These are phyloP conservation scores for Viola pubescens DNA, from an alignment of 441 rosid species.

Conservation along the genomic window DNA sequence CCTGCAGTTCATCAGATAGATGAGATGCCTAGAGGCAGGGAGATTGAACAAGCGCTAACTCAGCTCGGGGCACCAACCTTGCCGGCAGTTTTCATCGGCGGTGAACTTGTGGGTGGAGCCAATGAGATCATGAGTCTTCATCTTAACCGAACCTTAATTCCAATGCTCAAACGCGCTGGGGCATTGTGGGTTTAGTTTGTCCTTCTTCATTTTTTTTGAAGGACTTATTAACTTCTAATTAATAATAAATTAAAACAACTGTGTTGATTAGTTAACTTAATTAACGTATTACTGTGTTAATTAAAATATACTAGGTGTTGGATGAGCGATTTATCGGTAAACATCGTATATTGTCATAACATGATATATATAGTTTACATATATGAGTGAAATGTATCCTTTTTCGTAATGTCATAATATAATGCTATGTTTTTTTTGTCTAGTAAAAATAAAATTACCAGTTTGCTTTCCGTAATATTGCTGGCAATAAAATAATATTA, in stretches of 20 bases:
- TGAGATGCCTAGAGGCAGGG: constrained; percentile 47
- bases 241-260: background rate
- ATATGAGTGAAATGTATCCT: no score
- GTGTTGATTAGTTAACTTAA: background rate
- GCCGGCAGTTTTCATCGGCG: constrained; percentile 69
- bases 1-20: constrained; percentile 60
- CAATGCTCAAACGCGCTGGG: constrained; percentile 61
- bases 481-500: no score
- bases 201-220: background rate
- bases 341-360: no score
- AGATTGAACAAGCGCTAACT: constrained; percentile 59
- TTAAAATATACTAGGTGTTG: background rate
- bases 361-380: no score
- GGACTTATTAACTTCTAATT: background rate
- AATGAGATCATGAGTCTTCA: constrained; percentile 73
- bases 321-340: no score
- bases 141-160: constrained; percentile 53
- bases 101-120: constrained; percentile 69
- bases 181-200: constrained; percentile 54
- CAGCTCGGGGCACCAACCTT: constrained; percentile 51
- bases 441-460: no score
- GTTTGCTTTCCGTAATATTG: no score
- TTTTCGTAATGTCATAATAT: no score
- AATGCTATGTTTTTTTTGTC: no score
- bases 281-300: background rate